Conservation (phyloP, 805 yeast genomes). For the Candida coquimbonensis region DNA sequence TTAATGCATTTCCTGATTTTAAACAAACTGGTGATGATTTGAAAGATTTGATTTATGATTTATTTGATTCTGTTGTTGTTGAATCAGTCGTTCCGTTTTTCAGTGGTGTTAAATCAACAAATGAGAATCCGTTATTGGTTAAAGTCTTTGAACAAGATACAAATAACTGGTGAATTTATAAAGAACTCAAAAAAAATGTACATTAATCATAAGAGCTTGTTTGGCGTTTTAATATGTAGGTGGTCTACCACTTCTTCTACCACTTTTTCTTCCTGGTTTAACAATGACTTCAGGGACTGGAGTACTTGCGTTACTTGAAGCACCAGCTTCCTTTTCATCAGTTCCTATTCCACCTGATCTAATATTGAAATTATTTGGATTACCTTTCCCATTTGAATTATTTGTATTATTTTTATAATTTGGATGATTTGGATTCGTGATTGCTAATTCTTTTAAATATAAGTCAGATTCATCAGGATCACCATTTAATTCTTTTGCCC, state of each 20-base stretch:
- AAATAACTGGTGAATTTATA: constrained; percentile 27
- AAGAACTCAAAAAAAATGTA: neutral
- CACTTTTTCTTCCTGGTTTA: constrained; percentile 14
- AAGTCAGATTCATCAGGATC: constrained; percentile 41
- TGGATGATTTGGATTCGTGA: too few species aligned
- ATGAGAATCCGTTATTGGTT: constrained; percentile 21
- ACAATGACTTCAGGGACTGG: constrained; percentile 8
- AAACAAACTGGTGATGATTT: constrained; percentile 86
- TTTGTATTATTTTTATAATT: neutral
- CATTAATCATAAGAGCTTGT: neutral
- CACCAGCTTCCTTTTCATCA: constrained; percentile 14
- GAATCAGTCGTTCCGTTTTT: constrained; percentile 46
- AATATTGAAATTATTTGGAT: constrained; percentile 5
- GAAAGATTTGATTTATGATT: constrained; percentile 54
- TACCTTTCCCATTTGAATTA: constrained; percentile 5
- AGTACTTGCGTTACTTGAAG: constrained; percentile 7
- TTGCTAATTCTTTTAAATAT: constrained; percentile 24
- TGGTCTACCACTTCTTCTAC: constrained; percentile 14
- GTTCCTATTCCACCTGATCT: constrained; percentile 5
- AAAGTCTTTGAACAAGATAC: constrained; percentile 34
- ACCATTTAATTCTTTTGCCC: constrained; percentile 85
- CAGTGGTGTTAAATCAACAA: neutral
- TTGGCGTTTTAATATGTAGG: neutral
- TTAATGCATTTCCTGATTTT: constrained; percentile 93
- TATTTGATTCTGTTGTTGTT: constrained; percentile 52